A percentile compares a stretch with the other conserved stretches of the same genome.
phyloP scores from a whole-genome alignment of 2,329 filamentous ascomycete genomes.

The Rutstroemia sp. region DNA sequence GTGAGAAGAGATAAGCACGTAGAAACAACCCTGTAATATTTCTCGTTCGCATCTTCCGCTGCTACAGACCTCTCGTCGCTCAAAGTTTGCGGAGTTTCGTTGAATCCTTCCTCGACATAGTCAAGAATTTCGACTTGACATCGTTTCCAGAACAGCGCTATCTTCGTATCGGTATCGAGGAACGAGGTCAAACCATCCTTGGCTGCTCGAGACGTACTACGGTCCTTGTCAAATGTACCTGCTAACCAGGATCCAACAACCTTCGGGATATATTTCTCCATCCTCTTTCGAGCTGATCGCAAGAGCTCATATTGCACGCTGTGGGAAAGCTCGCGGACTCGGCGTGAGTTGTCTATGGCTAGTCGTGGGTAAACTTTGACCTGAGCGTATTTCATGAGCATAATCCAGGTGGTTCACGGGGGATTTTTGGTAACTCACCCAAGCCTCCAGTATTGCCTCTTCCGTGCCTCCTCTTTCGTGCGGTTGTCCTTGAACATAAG shows the following conservation, averaged over 20 bases:
- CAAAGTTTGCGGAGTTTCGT: conserved; percentile 72
- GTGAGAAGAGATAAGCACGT: conserved; percentile 48
- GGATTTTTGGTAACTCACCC: conserved; percentile 53
- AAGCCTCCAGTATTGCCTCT: conserved; percentile 77
- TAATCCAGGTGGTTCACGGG: background rate
- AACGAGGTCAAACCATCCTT: conserved; percentile 68
- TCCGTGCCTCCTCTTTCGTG: conserved; percentile 58
- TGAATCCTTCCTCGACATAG: conserved; percentile 72
- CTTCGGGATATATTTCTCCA: conserved; percentile 70
- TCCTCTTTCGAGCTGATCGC: conserved; percentile 66
- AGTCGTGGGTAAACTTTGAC: conserved; percentile 78
- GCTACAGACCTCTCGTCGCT: conserved; percentile 85
- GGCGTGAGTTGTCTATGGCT: conserved; percentile 82
- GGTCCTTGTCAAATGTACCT: conserved; percentile 81
- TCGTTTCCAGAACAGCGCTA: conserved; percentile 66
- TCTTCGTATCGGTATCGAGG: conserved; percentile 74
- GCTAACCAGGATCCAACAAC: conserved; percentile 87
- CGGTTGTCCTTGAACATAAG: conserved; percentile 49
- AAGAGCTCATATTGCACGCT: conserved; percentile 57
- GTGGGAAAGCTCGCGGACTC: conserved; percentile 83
- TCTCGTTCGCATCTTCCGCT: conserved; percentile 75
- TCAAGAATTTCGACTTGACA: conserved; percentile 77
- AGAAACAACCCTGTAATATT: conserved; percentile 69
- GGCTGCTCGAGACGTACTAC: conserved; percentile 67
- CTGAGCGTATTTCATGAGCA: conserved; percentile 36